Evolutionary conservation across 345 rosid species (phyloP).

Genomic region (Pistacia integerrima): DNA sequence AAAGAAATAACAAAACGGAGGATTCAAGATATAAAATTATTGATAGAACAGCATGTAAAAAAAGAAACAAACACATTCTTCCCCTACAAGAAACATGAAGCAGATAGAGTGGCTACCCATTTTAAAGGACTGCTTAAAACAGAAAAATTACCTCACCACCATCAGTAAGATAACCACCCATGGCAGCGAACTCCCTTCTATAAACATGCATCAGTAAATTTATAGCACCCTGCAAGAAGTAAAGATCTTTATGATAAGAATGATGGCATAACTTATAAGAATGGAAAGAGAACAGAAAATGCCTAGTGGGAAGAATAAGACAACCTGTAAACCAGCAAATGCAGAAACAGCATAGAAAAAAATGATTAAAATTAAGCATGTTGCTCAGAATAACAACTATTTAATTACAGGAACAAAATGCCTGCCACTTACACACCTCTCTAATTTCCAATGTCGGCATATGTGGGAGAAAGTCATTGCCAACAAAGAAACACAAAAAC

Average conservation of each 20-base stretch:
- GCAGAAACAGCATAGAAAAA: background rate
- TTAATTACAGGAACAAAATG: conserved; percentile 17
- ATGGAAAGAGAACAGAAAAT: background rate
- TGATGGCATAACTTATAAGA: background rate
- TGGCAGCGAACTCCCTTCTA: conserved; percentile 79
- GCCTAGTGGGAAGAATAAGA: background rate
- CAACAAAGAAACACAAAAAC: conserved; percentile 95
- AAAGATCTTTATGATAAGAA: conserved; percentile 26
- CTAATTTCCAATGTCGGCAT: conserved; percentile 98
- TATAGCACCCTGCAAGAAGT: conserved; percentile 82
- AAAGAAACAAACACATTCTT: background rate
- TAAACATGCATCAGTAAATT: conserved; percentile 88
- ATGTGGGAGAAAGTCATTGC: conserved; percentile 98
- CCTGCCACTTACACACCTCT: conserved; percentile 56
- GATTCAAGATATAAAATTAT: background rate
- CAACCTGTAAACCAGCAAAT: background rate
- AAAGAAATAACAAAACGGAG: background rate
- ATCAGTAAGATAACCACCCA: conserved; percentile 98
- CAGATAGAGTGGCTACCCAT: background rate
- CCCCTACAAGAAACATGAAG: background rate
- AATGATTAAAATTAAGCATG: too few species aligned
- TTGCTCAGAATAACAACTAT: background rate
- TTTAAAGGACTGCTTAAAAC: background rate
- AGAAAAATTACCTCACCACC: conserved; percentile 87
- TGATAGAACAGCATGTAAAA: background rate